Evolutionary conservation across 2,329 filamentous ascomycete species (phyloP), one percentile per base, ranked within the genome.

Genomic region (Fusarium citri): DNA sequence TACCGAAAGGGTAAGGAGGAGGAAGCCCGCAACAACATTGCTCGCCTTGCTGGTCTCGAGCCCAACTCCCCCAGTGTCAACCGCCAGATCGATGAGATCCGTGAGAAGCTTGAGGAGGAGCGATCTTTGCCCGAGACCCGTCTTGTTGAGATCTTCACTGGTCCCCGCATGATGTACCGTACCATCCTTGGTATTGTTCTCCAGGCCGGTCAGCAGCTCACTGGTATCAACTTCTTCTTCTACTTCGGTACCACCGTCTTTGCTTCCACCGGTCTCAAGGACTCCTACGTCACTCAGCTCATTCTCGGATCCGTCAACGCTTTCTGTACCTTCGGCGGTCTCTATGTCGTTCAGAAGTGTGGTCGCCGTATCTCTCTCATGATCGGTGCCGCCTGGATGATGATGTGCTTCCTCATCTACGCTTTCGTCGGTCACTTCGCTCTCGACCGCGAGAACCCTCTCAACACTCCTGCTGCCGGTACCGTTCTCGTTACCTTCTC

Each of bases 271-370:
- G 91, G 91, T 71, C 84, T 93, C 28, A 78, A 74, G 65, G 88
- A 93, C 80, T 87, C 86, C 53, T 92, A 90, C 72, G 81, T 89
- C 55, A 92, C 89, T 1, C 88, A 91, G 74, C 89, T 92, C 72
- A 90, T 92, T 64, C 84, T 92, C 22, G 86, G 86, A 12, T 88
- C 85, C 1, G 90, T 93, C 73, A 93, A 93, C 72, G 89, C 91
- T 4, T 83, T 82, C 55, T 89, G 87, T 74, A 92, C 91, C 4
- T 86, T 92, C 65, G 85, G 81, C 40, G 90, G 89, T 50, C 82
- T 93, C 34, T 91, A 86, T 69, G 81, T 92, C 26, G 87, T 92
- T 15, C 88, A 91, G 76, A 86, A 88, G 58, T 87, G 87, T 46
- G 90, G 91, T 47, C 87, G 90, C 31, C 86, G 91, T 30, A 85